phyloP scores from a whole-genome alignment of 108 stramenopile genomes.

The Parietichytrium sp. region DNA sequence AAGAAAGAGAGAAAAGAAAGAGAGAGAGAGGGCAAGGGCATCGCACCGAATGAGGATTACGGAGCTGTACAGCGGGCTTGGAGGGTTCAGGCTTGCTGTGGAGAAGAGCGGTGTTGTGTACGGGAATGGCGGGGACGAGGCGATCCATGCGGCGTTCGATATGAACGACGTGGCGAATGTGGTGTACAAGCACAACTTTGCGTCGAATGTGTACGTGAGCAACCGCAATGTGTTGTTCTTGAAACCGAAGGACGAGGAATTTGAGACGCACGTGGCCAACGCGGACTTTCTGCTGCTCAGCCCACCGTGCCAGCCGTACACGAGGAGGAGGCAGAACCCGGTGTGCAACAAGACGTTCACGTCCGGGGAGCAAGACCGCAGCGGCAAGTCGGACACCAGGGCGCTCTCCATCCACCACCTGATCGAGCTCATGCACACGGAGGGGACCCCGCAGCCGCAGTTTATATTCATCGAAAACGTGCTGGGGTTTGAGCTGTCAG shows the following conservation, averaged over 20 bases:
- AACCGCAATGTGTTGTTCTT: background rate
- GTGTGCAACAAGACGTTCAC: background rate
- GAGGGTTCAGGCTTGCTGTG: conserved; percentile 70
- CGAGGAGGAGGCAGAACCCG: conserved; percentile 54
- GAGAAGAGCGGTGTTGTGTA: too few relatives aligned
- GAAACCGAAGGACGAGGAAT: background rate
- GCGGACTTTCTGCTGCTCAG: conserved; percentile 77
- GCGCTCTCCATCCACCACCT: conserved; percentile 7
- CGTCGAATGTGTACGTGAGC: too few relatives aligned
- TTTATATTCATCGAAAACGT: conserved; percentile 81
- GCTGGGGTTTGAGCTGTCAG: conserved; percentile 76
- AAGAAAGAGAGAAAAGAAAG: too few relatives aligned
- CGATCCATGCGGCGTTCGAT: too few relatives aligned
- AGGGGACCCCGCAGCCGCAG: conserved; percentile 58
- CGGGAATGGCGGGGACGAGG: too few relatives aligned
- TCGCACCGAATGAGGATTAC: too few relatives aligned
- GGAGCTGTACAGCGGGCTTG: conserved; percentile 88
- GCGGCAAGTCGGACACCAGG: background rate
- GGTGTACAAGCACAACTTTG: too few relatives aligned
- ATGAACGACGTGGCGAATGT: too few relatives aligned
- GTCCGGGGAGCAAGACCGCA: background rate
- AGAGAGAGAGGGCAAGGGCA: too few relatives aligned
- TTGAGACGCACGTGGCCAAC: conserved; percentile 39
- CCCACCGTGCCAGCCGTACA: conserved; percentile 85
- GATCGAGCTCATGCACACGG: conserved; percentile 41